Percentiles rank a stretch among this genome's conserved stretches.
These are phyloP conservation scores for Salix koriyanagi DNA, from an alignment of 345 rosid species.

Conservation along the genomic window DNA sequence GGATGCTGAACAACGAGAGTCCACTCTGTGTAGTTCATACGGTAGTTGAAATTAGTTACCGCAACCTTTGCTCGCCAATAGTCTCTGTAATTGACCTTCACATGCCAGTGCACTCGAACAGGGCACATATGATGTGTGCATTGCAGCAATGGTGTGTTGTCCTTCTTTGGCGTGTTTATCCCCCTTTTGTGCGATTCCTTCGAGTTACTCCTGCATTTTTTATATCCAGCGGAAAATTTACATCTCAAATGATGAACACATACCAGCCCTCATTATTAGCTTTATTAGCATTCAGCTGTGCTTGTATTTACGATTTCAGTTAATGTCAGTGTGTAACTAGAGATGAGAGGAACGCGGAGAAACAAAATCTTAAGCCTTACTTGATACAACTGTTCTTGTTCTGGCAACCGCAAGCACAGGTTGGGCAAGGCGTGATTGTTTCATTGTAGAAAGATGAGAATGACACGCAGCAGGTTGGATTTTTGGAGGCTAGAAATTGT, in stretches of 20 bases:
- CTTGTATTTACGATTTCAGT: background rate
- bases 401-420: slow-evolving; percentile 20
- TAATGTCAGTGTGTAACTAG: background rate
- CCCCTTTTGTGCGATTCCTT: slow-evolving; percentile 39
- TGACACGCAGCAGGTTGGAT: slow-evolving; percentile 18
- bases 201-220: slow-evolving; percentile 46
- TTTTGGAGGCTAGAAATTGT: background rate
- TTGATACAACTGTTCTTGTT: slow-evolving; percentile 43
- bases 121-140: slow-evolving; percentile 74
- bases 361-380: slow-evolving; percentile 32
- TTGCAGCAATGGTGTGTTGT: slow-evolving; percentile 50
- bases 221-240: too few relatives aligned
- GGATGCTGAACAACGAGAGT: slow-evolving; percentile 64
- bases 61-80: slow-evolving; percentile 65
- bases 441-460: slow-evolving; percentile 16
- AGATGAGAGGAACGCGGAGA: background rate
- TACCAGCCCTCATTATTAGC: too few relatives aligned
- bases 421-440: slow-evolving; percentile 7
- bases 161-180: slow-evolving; percentile 52
- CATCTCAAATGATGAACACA: too few relatives aligned
- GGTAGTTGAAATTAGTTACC: slow-evolving; percentile 54
- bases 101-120: slow-evolving; percentile 59
- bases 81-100: slow-evolving; percentile 52
- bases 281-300: too few relatives aligned
- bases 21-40: slow-evolving; percentile 59